Evolutionary conservation across 2,329 filamentous ascomycete genomes (phyloP), one percentile per base, ranked within the genome.

Genomic region (Diaporthe sp.): DNA sequence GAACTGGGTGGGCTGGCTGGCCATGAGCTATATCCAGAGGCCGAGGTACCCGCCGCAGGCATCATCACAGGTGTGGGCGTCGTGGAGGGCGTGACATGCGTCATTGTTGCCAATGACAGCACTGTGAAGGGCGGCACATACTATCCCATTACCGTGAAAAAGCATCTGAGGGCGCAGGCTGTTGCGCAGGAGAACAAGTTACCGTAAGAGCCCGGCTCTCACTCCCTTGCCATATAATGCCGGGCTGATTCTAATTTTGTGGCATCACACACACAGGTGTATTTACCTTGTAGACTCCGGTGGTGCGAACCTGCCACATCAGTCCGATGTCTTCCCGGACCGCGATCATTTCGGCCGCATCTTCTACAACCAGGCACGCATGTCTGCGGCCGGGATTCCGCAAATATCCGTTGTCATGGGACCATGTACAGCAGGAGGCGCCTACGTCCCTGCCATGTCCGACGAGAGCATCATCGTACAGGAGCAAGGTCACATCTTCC

Each of bases 111-210:
- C 74, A 98, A 98, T 82, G 96, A 98, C 82, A 97, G 95, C 86
- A 98, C 96, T 25, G 96, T 98, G 81, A 99, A 98, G 86, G 96
- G 96, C 70, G 96, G 96, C 33, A 97, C 96, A 2, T 99, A 99
- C 85, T 98, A 96, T 82, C 96, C 96, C 1, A 95, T 98, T 79
- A 99, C 96, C 0, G 95, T 98, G 75, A 98, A 98, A 87, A 99
- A 99, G 88, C 97, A 98, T 83, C 87, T 98, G 22, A 91, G 96
- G 76, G 96, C 96, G 6, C 97, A 99, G 84, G 92, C 94, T 38
- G 94, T 98, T 77, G 96, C 96, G 0, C 91, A 94, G 77, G 95
- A 98, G 83, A 98, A 98, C 83, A 92, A 89, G 58, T 83, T 92
- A 54, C 91, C 91, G 91, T 92, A 82, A 81, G 89, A 84, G 22